A percentile compares a stretch with the other conserved stretches of the same genome.
Evolutionary conservation across 805 yeast genomes (phyloP).

Genomic region (Naumovozyma baii): DNA sequence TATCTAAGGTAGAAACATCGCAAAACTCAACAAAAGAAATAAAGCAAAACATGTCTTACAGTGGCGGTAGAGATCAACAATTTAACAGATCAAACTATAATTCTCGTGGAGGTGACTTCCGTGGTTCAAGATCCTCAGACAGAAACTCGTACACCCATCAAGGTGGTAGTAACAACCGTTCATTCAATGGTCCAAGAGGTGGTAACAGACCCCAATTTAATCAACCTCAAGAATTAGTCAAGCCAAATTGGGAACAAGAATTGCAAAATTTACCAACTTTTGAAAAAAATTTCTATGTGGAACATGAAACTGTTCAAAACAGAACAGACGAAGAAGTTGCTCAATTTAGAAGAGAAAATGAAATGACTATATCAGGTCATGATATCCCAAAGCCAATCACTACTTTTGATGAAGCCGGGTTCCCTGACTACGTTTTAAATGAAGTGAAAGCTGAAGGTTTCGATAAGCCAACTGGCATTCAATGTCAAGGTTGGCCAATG

Average conservation of each 20-base stretch:
- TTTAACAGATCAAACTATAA: conserved; percentile 30
- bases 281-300: conserved; percentile 90
- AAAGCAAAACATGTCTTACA: conserved; percentile 25
- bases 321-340: conserved; percentile 68
- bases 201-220: conserved; percentile 30
- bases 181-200: conserved; percentile 28
- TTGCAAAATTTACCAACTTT: conserved; percentile 61
- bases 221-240: conserved; percentile 32
- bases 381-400: conserved; percentile 93
- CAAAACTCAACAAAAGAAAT: background rate
- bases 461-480: conserved; percentile 90
- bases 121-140: conserved; percentile 33
- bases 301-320: conserved; percentile 65
- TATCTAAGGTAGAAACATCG: background rate
- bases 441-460: conserved; percentile 91
- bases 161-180: conserved; percentile 30
- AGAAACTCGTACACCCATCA: conserved; percentile 28
- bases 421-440: conserved; percentile 83
- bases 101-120: conserved; percentile 34
- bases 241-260: conserved; percentile 74
- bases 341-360: conserved; percentile 69
- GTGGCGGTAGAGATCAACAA: conserved; percentile 30
- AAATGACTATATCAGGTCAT: conserved; percentile 75
- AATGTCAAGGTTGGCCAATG: conserved; percentile 99
- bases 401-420: conserved; percentile 91